Evolutionary conservation across 371 early-diverging fungal genomes (phyloP).

Genomic region (Mortierella sp.): DNA sequence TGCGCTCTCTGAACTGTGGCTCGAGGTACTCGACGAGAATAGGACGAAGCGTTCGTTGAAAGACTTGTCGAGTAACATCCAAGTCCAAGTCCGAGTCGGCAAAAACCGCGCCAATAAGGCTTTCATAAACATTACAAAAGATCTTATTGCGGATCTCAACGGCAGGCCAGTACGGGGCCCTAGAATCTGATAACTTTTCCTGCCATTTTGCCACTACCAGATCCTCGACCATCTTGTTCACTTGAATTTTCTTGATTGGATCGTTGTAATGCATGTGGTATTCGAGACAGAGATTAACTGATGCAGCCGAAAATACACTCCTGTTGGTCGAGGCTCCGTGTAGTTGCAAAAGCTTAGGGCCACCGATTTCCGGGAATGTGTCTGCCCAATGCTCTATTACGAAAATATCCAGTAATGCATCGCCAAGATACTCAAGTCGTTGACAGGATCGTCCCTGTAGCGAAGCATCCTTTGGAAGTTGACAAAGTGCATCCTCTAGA

Average conservation of each 20-base stretch:
- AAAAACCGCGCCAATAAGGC: neutral
- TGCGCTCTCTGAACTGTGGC: too few species aligned
- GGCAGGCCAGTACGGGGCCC: neutral
- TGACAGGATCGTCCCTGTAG: neutral
- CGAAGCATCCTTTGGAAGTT: neutral
- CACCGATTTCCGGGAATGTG: neutral
- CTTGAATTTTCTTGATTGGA: neutral
- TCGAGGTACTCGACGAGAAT: neutral
- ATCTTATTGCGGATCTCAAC: neutral
- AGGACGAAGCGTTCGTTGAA: neutral
- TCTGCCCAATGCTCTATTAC: neutral
- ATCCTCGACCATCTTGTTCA: neutral
- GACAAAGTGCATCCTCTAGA: neutral
- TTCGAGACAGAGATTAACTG: neutral
- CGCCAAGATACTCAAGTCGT: neutral
- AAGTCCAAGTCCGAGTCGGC: neutral
- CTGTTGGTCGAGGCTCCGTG: neutral
- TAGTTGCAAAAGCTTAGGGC: neutral
- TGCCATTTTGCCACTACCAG: neutral
- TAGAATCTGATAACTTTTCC: neutral
- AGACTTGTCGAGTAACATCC: neutral
- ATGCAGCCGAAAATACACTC: neutral
- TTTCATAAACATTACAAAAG: neutral
- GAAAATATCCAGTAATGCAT: neutral
- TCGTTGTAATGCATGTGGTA: neutral